Evolutionary conservation across 306 rosid genomes (phyloP), one percentile per base, ranked within the genome.

Genomic region (Spatholobus suberectus): DNA sequence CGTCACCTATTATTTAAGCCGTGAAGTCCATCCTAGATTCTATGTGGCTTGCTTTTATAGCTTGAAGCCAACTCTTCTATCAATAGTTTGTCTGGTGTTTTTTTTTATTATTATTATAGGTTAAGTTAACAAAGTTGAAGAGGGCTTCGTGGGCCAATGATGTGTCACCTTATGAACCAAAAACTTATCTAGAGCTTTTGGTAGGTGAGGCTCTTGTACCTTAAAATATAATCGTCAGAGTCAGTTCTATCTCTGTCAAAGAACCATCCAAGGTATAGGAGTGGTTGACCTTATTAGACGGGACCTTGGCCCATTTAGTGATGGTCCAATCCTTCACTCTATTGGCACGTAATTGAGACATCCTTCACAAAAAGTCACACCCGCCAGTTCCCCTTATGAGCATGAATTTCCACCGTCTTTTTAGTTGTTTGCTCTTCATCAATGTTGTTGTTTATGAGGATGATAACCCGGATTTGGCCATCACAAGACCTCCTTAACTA

Each of bases 281-380:
- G 51, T 37, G 61, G 82, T 81, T 70, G 80, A 81, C 88, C 80
- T 52, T 54, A 63, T 69, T 59, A 52, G 47, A 55, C 14, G 43
- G 62, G 80, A 63, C 83, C 52, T 73, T 35, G 68, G 34, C 78
- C 84, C 75, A 63, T 72, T 66, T 63, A 12, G 23, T 73, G 8
- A 79, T 78, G 83, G 66, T 85, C 76, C 83, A 46, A 63, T 63
- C 70, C 70, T 61, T 61, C 57, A 8, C 44, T 37, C 44, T 15
- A 41, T 27, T 82, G 61, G 12, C 23, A 61, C 55, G 20, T 65
- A 78, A 40, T 32, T 81, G 4, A 61, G 66, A 73, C 67, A 11
- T 35, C 47, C 71, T 68, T 43, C 8, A 11, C 17, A 58, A 20
- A 18, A 34, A 66, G 58, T 77, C 61, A 71, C 44, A 55, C 70